Conservation (phyloP, 495 filamentous ascomycete species). For the Podospora sp. region DNA sequence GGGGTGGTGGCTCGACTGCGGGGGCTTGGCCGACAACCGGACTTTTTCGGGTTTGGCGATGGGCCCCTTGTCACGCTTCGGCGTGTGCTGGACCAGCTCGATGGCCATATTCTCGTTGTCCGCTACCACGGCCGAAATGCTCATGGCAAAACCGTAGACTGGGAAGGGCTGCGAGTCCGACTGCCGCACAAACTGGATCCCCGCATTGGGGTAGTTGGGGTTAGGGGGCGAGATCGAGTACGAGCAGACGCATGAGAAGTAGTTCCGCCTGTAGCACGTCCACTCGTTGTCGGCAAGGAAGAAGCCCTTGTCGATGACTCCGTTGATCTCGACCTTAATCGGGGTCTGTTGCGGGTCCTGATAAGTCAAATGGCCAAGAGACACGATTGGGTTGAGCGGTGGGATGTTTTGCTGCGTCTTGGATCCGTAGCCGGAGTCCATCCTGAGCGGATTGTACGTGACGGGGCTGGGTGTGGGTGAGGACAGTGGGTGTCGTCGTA, state of each 20-base stretch:
- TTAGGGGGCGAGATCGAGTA: slow-evolving; percentile 64
- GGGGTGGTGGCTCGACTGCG: slow-evolving; percentile 50
- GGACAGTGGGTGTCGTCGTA: slow-evolving; percentile 54
- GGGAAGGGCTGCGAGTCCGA: slow-evolving; percentile 47
- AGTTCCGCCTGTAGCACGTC: slow-evolving; percentile 96
- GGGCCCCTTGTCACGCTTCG: slow-evolving; percentile 91
- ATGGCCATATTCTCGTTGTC: slow-evolving; percentile 74
- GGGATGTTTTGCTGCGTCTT: slow-evolving; percentile 53
- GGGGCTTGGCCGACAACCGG: slow-evolving; percentile 66
- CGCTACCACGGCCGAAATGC: slow-evolving; percentile 85
- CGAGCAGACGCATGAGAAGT: slow-evolving; percentile 86
- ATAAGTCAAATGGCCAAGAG: slow-evolving; percentile 61
- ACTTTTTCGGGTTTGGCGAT: slow-evolving; percentile 75
- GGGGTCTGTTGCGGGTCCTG: slow-evolving; percentile 54
- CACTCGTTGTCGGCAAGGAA: slow-evolving; percentile 84
- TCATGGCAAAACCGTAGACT: slow-evolving; percentile 75
- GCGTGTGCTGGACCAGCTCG: slow-evolving; percentile 91
- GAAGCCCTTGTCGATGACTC: slow-evolving; percentile 90
- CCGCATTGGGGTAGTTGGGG: slow-evolving; percentile 40
- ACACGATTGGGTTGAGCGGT: slow-evolving; percentile 61
- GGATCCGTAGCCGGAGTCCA: slow-evolving; percentile 48
- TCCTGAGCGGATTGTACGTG: slow-evolving; percentile 48
- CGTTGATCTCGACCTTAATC: slow-evolving; percentile 76
- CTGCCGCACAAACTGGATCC: slow-evolving; percentile 44
- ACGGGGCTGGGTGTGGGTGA: slow-evolving; percentile 51